These are phyloP conservation scores for Citrus australasica DNA, from an alignment of 345 rosid species.

Conservation along the genomic window DNA sequence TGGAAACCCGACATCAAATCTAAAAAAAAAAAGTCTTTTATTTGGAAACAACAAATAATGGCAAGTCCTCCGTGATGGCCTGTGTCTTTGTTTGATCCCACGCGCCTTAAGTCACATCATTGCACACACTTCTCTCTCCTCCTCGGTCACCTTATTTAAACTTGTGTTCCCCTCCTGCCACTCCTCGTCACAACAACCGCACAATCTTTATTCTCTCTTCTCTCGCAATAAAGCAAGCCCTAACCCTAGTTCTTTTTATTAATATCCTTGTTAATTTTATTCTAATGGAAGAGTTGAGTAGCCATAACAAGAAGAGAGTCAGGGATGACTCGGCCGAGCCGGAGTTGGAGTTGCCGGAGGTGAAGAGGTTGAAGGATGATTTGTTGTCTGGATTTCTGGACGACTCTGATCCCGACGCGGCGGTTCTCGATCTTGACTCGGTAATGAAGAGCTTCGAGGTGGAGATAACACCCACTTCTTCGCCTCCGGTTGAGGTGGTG, in stretches of 20 bases:
- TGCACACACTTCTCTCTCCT: background rate
- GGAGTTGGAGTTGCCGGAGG: constrained; percentile 33
- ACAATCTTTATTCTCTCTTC: background rate
- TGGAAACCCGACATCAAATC: constrained; percentile 19
- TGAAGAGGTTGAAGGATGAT: constrained; percentile 43
- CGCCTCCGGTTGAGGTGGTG: constrained; percentile 7
- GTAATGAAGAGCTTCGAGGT: constrained; percentile 47
- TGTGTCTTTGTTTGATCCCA: constrained; percentile 22
- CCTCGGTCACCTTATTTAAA: constrained; percentile 42
- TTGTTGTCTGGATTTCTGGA: constrained; percentile 29
- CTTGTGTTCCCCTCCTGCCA: constrained; percentile 27
- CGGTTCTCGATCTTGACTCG: constrained; percentile 35
- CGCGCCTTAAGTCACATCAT: constrained; percentile 41
- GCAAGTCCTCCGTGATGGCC: constrained; percentile 50
- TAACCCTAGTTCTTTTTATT: background rate
- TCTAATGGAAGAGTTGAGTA: constrained; percentile 33
- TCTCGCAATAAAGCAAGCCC: constrained; percentile 2
- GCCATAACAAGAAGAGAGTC: constrained; percentile 37
- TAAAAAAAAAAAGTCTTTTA: background rate
- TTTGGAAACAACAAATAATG: background rate
- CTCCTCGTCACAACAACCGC: constrained; percentile 23
- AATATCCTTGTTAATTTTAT: background rate
- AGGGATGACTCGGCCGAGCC: constrained; percentile 38
- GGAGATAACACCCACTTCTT: constrained; percentile 24
- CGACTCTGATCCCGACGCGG: constrained; percentile 22